A percentile compares a stretch with the other conserved stretches of the same genome.
These are phyloP conservation scores for Evernia prunastri DNA, from an alignment of 495 filamentous ascomycete species.

Conservation along the genomic window DNA sequence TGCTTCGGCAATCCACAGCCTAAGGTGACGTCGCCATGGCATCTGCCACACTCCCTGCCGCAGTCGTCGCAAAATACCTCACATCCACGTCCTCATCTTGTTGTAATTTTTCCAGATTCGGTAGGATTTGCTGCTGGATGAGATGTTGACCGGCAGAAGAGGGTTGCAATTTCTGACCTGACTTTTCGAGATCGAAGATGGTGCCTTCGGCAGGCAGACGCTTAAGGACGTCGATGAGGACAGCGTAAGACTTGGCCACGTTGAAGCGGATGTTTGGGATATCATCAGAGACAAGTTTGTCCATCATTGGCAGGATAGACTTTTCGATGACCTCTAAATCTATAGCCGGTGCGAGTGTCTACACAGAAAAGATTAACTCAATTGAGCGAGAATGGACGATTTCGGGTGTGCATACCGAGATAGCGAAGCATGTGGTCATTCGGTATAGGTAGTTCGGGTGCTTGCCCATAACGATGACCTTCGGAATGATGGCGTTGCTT, in stretches of 20 bases:
- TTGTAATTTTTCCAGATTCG: constrained; percentile 88
- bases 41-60: constrained; percentile 41
- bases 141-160: constrained; percentile 72
- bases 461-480: constrained; percentile 95
- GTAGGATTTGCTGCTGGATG: constrained; percentile 80
- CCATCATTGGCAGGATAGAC: constrained; percentile 91
- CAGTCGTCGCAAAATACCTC: constrained; percentile 83
- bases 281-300: constrained; percentile 82
- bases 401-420: constrained; percentile 63
- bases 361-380: constrained; percentile 30
- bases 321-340: constrained; percentile 85
- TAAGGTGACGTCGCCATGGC: constrained; percentile 33
- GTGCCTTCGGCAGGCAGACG: constrained; percentile 85
- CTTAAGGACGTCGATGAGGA: constrained; percentile 81
- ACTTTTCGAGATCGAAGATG: constrained; percentile 74
- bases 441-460: constrained; percentile 98
- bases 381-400: not conserved
- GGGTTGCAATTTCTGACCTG: constrained; percentile 52
- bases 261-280: constrained; percentile 99
- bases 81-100: constrained; percentile 97
- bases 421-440: constrained; percentile 98
- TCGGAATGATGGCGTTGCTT: constrained; percentile 93
- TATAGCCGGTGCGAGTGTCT: constrained; percentile 93
- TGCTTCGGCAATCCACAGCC: not conserved
- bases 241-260: constrained; percentile 91